These are phyloP conservation scores for Glomus cerebriforme DNA, from an alignment of 192 early-diverging fungal genomes.

Conservation along the genomic window DNA sequence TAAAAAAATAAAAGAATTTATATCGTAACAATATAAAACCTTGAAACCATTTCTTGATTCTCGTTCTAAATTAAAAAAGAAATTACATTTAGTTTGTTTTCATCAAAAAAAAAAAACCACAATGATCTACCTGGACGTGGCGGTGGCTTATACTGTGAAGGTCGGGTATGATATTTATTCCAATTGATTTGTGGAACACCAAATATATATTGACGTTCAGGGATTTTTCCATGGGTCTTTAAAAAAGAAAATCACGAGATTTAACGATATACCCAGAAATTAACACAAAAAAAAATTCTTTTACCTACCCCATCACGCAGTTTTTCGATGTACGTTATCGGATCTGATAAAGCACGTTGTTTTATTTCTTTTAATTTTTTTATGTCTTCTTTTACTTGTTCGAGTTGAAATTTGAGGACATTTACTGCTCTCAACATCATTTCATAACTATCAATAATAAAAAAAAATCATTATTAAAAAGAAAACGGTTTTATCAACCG, in stretches of 20 bases:
- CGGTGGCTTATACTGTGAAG: conserved; percentile 5
- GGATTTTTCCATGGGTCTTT: background rate
- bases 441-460: conserved; percentile 12
- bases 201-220: background rate
- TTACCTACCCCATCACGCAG: conserved; percentile 12
- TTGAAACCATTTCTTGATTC: no score
- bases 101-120: background rate
- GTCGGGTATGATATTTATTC: conserved; percentile 6
- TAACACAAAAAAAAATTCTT: no score
- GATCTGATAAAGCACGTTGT: background rate
- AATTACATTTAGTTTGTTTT: no score
- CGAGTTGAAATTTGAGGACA: conserved; percentile 11
- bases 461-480: background rate
- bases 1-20: background rate
- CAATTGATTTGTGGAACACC: conserved; percentile 13
- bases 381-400: conserved; percentile 14
- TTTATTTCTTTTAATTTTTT: conserved; percentile 6
- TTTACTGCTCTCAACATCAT: background rate
- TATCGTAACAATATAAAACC: background rate
- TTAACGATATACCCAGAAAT: no score
- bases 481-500: background rate
- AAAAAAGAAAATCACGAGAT: background rate
- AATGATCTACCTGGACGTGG: background rate
- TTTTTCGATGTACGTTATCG: background rate
- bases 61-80: no score